A percentile compares a stretch with the other conserved stretches of the same genome.
phyloP scores from a whole-genome alignment of 768 basidiomycete genomes.

The Pholiota conissans region DNA sequence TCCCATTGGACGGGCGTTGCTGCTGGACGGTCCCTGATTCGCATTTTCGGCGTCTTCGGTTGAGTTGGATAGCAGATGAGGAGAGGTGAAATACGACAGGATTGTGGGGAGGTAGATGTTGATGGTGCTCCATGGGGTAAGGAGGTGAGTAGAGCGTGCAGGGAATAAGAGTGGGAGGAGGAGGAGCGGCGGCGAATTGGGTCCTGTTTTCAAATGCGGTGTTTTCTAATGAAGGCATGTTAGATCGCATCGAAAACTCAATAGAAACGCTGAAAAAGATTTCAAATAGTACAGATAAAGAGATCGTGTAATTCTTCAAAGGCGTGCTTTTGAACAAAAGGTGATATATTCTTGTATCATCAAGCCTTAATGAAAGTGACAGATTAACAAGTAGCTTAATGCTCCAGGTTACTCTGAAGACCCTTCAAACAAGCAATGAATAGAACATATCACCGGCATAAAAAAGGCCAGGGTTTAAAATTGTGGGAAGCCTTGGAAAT shows the following conservation, averaged over 20 bases:
- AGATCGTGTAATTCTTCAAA: neutral
- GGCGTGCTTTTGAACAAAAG: too few species aligned
- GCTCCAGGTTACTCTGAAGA: too few species aligned
- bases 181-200: slow-evolving; percentile 50
- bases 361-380: too few species aligned
- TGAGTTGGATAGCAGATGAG: slow-evolving; percentile 19
- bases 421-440: too few species aligned
- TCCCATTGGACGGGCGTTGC: slow-evolving; percentile 3
- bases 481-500: neutral
- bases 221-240: slow-evolving; percentile 41
- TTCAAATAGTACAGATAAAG: neutral
- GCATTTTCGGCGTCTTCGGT: slow-evolving; percentile 8
- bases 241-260: neutral
- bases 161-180: slow-evolving; percentile 75
- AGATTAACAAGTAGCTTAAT: too few species aligned
- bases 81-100: slow-evolving; percentile 60
- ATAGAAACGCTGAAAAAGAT: neutral
- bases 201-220: slow-evolving; percentile 47
- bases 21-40: slow-evolving; percentile 4
- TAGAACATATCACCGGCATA: too few species aligned
- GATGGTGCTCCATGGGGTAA: slow-evolving; percentile 74
- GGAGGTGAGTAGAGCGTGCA: slow-evolving; percentile 45
- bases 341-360: too few species aligned
- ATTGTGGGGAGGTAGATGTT: slow-evolving; percentile 59
- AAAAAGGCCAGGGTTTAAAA: neutral